Evolutionary conservation across 2,329 filamentous ascomycete species (phyloP), one percentile per base, ranked within the genome.

Genomic region (Ophiostoma fasciatum): DNA sequence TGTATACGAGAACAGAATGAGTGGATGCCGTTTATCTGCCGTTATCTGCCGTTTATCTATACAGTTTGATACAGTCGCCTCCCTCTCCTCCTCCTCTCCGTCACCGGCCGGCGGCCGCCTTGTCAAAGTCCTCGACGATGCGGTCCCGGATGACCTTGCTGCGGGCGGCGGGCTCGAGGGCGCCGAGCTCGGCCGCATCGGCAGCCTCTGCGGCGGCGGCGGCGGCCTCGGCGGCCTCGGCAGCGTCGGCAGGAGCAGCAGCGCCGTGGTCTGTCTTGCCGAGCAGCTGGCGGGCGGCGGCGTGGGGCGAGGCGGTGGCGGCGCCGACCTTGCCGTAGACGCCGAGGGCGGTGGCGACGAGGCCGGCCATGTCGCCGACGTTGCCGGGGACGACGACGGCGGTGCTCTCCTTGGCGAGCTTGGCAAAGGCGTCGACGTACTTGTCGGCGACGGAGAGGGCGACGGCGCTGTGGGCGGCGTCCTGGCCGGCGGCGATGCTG

Each of bases 311-410:
- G 19, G 74, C 72, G 58, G 94, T 84, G 1, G 78, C 73, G 50
- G 88, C 74, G 48, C 75, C 84, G 30, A 98, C 82, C 56, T 93
- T 94, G 40, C 88, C 84, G 56, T 94, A 98, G 14, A 98, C 87
- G 37, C 85, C 81, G 66, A 98, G 77, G 2, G 87, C 90, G 14
- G 83, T 92, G 27, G 90, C 87, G 56, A 98, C 96, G 87, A 98
- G 94, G 47, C 83, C 76, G 37, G 84, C 80, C 48, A 98, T 87
- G 54, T 98, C 90, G 42, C 90, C 90, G 26, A 98, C 84, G 51
- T 98, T 96, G 10, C 90, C 90, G 1, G 90, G 90, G 12, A 98
- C 87, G 15, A 98, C 84, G 20, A 98, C 80, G 5, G 85, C 82
- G 4, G 90, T 98, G 49, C 90, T 84, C 64, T 98, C 87, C 61